Evolutionary conservation across 2,329 filamentous ascomycete species (phyloP).

Genomic region (Cordyceps militaris): DNA sequence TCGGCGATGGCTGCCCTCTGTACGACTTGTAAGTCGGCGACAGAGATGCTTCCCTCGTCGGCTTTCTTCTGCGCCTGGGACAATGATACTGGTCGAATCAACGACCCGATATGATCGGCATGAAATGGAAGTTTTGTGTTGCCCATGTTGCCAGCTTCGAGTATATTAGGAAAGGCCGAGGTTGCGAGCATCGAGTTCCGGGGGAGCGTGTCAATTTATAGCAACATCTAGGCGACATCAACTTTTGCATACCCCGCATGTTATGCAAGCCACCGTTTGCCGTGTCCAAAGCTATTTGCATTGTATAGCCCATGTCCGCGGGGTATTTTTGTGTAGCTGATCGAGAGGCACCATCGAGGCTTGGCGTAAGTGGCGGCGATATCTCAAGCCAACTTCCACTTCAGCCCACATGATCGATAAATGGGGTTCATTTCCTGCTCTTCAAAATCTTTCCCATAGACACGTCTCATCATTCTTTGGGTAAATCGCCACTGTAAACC

Average conservation of each 20-base stretch:
- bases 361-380: no score
- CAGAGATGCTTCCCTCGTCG: constrained; percentile 40
- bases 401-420: no score
- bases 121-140: constrained; percentile 48
- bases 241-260: neutral
- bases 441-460: no score
- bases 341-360: no score
- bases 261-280: neutral
- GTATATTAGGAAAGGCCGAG: neutral
- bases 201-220: no score
- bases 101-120: constrained; percentile 65
- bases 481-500: neutral
- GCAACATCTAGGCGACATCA: no score
- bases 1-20: constrained; percentile 58
- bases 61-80: constrained; percentile 41
- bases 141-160: neutral
- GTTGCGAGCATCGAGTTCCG: neutral
- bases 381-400: no score
- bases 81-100: constrained; percentile 58
- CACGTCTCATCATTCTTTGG: neutral
- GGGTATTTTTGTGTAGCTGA: no score
- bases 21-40: constrained; percentile 41
- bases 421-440: no score
- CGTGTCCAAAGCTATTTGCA: neutral
- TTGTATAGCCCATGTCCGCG: neutral